Percentiles rank a stretch among this genome's conserved stretches.
Conservation (phyloP, 164 flowering plant species). For the Vitis riparia region DNA sequence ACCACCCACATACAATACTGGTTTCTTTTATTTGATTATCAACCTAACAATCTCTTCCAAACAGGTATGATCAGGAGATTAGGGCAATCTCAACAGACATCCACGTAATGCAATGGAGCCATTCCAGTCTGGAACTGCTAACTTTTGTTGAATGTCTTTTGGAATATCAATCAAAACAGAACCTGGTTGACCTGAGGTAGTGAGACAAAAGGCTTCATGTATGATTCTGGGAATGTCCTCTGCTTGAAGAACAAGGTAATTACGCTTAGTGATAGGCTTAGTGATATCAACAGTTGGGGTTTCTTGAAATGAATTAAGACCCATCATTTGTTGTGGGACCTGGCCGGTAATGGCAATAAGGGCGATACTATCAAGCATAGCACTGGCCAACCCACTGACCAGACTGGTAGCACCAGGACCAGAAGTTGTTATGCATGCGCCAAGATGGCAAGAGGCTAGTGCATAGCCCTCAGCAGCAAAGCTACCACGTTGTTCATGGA, state of each 20-base stretch:
- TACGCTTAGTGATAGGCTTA: conserved; percentile 68
- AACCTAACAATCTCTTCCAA: conserved; percentile 59
- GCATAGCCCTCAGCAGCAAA: conserved; percentile 81
- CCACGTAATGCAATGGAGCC: conserved; percentile 36
- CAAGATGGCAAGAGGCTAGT: conserved; percentile 52
- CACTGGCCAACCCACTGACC: conserved; percentile 74
- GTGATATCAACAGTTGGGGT: conserved; percentile 76
- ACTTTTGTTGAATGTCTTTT: conserved; percentile 63
- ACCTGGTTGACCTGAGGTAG: conserved; percentile 60
- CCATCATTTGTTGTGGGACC: conserved; percentile 71
- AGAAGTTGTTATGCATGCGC: conserved; percentile 76
- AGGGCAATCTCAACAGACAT: conserved; percentile 50
- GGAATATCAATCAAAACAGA: conserved; percentile 72
- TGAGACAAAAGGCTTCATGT: conserved; percentile 54
- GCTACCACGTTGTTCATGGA: conserved; percentile 69
- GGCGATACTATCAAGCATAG: conserved; percentile 62
- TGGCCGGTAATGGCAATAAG: conserved; percentile 71
- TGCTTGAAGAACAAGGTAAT: conserved; percentile 59
- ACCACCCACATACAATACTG: conserved; percentile 68
- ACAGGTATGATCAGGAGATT: conserved; percentile 24
- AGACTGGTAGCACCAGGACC: conserved; percentile 82
- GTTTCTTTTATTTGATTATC: conserved; percentile 54
- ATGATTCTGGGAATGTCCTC: conserved; percentile 64
- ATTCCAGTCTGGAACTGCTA: conserved; percentile 55
- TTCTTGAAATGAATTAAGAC: conserved; percentile 72